Evolutionary conservation across 2,329 filamentous ascomycete genomes (phyloP), one percentile per base, ranked within the genome.

Genomic region (Albifimbria verrucaria): DNA sequence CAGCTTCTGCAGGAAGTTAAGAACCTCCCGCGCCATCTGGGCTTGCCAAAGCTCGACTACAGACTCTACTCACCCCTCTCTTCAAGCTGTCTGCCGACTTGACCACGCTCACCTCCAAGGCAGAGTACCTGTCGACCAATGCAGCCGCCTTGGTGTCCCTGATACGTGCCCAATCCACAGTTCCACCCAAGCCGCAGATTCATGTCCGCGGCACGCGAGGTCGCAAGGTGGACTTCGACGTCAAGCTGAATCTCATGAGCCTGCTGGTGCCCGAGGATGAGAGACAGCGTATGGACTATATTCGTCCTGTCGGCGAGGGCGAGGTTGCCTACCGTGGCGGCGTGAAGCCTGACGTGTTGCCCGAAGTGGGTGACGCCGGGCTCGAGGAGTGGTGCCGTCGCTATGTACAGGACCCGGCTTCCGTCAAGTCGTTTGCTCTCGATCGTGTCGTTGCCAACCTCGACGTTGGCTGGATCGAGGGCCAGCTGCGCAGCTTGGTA

Each of bases 181-280:
- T 83, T 0, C 80, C 80, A 20, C 80, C 81, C 7, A 83, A 83
- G 60, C 79, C 77, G 0, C 72, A 77, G 55, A 72, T 83, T 21
- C 71, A 76, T 50, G 73, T 83, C 50, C 68, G 68, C 3, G 80
- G 80, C 44, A 74, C 66, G 26, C 72, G 74, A 25, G 68, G 70
- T n/a, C 63, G 66, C 53, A 68, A 62, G 56, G 59, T 77, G 26
- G 80, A 83, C 63, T 83, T 84, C 58, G 72, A 76, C 52, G 64
- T 83, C 54, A 77, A 75, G 60, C 66, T 83, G 42, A 83, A 83
- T 62, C 67, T 82, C 18, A 79, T 83, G 76, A 71, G 66, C 47
- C 67, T 83, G 11, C 69, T 84, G 5, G 71, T 82, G 2, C 72
- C 79, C 0, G 75, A 79, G 2, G 72, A 77, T 51, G 63, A 71